These are phyloP conservation scores for Lactarius pseudohatsudake DNA, from an alignment of 768 basidiomycete species.

Conservation along the genomic window DNA sequence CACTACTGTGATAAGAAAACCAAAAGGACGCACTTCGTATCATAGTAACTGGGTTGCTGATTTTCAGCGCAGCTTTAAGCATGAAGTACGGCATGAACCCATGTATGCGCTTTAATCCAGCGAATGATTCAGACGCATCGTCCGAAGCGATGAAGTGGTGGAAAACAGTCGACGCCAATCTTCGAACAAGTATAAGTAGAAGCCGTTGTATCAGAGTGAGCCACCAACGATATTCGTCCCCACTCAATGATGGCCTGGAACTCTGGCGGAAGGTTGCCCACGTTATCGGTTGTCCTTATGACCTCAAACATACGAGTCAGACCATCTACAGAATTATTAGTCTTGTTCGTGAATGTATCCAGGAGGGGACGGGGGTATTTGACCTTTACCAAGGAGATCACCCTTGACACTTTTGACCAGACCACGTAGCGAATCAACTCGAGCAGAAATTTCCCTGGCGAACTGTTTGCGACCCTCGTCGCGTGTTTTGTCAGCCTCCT, in stretches of 20 bases:
- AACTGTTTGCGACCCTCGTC: conserved; percentile 88
- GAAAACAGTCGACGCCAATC: conserved; percentile 94
- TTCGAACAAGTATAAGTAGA: conserved; percentile 35
- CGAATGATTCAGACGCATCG: conserved; percentile 84
- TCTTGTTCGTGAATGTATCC: not conserved
- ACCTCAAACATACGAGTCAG: conserved; percentile 85
- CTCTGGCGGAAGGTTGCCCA: conserved; percentile 75
- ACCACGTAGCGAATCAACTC: conserved; percentile 84
- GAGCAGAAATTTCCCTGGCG: conserved; percentile 76
- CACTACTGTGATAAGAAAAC: conserved; percentile 10
- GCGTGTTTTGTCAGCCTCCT: conserved; percentile 84
- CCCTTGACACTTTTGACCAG: conserved; percentile 88
- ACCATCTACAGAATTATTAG: conserved; percentile 60
- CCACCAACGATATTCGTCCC: conserved; percentile 90
- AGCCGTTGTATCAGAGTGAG: not conserved
- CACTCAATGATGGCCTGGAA: conserved; percentile 92
- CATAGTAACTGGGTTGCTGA: conserved; percentile 96
- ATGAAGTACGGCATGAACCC: conserved; percentile 98
- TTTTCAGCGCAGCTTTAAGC: conserved; percentile 85
- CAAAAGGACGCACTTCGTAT: conserved; percentile 65
- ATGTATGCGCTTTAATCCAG: conserved; percentile 87
- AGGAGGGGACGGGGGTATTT: conserved; percentile 1
- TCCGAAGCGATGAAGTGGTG: conserved; percentile 94
- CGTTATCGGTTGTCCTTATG: conserved; percentile 76
- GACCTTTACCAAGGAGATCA: conserved; percentile 87